phyloP scores from a whole-genome alignment of 2,329 filamentous ascomycete species.

The Zymoseptoria passerinii region DNA sequence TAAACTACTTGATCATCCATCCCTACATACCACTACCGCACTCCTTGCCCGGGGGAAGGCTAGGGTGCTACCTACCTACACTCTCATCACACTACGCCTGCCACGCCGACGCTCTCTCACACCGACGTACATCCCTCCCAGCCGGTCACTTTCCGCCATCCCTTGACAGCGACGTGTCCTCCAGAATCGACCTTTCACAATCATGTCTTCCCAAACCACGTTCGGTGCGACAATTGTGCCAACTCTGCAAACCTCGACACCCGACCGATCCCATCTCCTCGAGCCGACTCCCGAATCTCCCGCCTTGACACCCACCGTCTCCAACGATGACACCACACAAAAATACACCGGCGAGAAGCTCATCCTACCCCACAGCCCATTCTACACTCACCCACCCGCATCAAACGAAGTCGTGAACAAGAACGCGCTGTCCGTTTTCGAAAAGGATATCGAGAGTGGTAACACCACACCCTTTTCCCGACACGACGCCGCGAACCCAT shows the following conservation, averaged over 20 bases:
- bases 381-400: constrained; percentile 41
- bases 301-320: constrained; percentile 28
- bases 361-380: constrained; percentile 35
- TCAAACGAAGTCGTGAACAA: constrained; percentile 31
- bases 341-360: constrained; percentile 31
- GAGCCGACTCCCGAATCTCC: constrained; percentile 27
- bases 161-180: background rate
- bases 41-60: background rate
- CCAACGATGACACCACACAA: constrained; percentile 25
- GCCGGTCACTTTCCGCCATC: background rate
- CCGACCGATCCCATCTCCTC: constrained; percentile 19
- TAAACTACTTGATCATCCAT: background rate
- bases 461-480: constrained; percentile 25
- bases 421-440: constrained; percentile 18
- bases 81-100: background rate
- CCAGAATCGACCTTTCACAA: background rate
- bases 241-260: constrained; percentile 4
- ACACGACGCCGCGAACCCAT: constrained; percentile 31
- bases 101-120: no score
- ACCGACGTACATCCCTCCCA: background rate
- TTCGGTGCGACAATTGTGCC: constrained; percentile 38
- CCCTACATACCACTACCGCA: background rate
- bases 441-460: constrained; percentile 35
- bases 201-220: constrained; percentile 20
- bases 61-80: background rate